A percentile compares a stretch with the other conserved stretches of the same genome.
phyloP scores from a whole-genome alignment of 192 early-diverging fungal species.

The Globomyces pollinis-pini region DNA sequence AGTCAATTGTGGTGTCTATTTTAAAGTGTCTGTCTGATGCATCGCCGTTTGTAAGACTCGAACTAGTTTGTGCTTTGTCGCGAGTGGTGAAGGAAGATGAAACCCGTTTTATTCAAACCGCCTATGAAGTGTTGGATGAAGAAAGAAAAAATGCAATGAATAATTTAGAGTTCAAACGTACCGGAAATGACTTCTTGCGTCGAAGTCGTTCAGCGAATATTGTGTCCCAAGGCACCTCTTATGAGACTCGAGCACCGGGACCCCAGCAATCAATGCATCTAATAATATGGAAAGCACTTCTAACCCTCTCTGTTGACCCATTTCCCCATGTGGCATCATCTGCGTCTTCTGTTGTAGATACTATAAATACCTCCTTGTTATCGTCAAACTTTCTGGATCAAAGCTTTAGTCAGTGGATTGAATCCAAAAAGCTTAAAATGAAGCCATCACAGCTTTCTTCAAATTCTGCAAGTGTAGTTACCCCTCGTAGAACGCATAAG shows the following conservation, averaged over 20 bases:
- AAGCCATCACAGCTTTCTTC: background rate
- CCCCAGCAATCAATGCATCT: slow-evolving; percentile 46
- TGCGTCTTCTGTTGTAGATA: slow-evolving; percentile 69
- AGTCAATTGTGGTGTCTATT: slow-evolving; percentile 63
- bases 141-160: slow-evolving; percentile 26
- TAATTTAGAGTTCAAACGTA: too few species aligned
- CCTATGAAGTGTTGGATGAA: slow-evolving; percentile 46
- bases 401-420: background rate
- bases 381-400: background rate
- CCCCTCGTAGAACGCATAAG: background rate
- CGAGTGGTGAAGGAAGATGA: slow-evolving; percentile 63
- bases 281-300: slow-evolving; percentile 73
- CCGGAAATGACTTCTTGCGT: slow-evolving; percentile 2
- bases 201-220: background rate
- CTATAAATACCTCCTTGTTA: slow-evolving; percentile 13
- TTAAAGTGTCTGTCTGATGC: slow-evolving; percentile 67
- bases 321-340: slow-evolving; percentile 64
- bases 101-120: slow-evolving; percentile 56
- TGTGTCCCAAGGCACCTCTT: background rate
- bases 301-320: slow-evolving; percentile 75
- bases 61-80: slow-evolving; percentile 73
- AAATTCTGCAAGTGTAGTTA: background rate
- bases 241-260: slow-evolving; percentile 12
- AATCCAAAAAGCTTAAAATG: background rate
- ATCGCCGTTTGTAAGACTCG: slow-evolving; percentile 81